Base-by-base conservation (phyloP, 2,329 filamentous ascomycete genomes). In the Ophiostoma sp. region DNA sequence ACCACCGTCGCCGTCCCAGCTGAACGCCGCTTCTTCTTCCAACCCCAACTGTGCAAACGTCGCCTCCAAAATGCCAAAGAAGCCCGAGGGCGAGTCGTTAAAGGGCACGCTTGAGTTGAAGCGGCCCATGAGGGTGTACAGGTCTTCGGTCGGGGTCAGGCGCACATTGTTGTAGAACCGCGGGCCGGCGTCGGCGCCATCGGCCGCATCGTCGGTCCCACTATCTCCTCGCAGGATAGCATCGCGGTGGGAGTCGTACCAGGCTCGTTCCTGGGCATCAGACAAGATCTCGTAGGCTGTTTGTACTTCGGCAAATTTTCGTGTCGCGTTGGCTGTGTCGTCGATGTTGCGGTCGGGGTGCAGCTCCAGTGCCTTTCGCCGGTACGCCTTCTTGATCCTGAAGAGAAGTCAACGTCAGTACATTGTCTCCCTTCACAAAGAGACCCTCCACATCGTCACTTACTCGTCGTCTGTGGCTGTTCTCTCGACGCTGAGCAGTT, bases 181-280 rank as follows among this genome's bases (percentile, higher is more conserved):
- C 11, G 79, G 78, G 11, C 77, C 78, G 48, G 81, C 81, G 39
- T 82, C 78, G 48, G 80, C 81, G 39, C 81, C 84, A 39, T 81
- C 81, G 74, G 79, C 78, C 17, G 78, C 78, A 19, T 77, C 78
- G 61, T 81, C 82, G 33, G 82, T 78, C 42, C 80, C 81, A 57
- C 82, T 84, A 42, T 90, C 88, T 52, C 91, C 92, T 39, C 88
- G 88, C 75, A 98, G 84, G 75, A 98, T 97, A 69, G 92, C 90
- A 77, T 94, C 91, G 75, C 94, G 91, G 80, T 99, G 96, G 2
- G 94, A 94, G 82, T 99, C 95, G 83, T 99, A 99, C 96, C 96
- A 99, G 42, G 95, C 92, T 77, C 96, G 90, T 81, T 99, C 96
- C 80, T 99, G 95, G 12, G 94, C 91, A 81, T 99, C 96, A 1